Evolutionary conservation across 129 eudicot species (phyloP).

Genomic region (Daucus carota): DNA sequence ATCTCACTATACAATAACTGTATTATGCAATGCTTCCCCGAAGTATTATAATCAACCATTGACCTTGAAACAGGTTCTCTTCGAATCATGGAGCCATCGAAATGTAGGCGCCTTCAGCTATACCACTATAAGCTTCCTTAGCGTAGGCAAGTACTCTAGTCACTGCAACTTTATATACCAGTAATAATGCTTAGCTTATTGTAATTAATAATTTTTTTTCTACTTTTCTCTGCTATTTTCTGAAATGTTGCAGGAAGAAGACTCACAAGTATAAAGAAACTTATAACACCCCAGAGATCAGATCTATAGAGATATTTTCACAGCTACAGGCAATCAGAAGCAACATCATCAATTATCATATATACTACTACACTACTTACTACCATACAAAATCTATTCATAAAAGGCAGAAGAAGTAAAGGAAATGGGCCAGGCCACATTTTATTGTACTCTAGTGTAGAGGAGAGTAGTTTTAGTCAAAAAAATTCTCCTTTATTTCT

Average conservation of each 20-base stretch:
- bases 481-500: slow-evolving; percentile 6
- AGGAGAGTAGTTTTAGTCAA: slow-evolving; percentile 4
- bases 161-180: too few species aligned
- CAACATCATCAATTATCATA: slow-evolving; percentile 11
- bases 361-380: slow-evolving; percentile 33
- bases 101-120: slow-evolving; percentile 36
- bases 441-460: slow-evolving; percentile 22
- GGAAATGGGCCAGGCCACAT: slow-evolving; percentile 20
- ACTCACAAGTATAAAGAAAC: slow-evolving; percentile 31
- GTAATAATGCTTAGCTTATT: background rate
- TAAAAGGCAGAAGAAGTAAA: slow-evolving; percentile 24
- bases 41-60: background rate
- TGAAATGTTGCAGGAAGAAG: slow-evolving; percentile 37
- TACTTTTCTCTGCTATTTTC: background rate
- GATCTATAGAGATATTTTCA: slow-evolving; percentile 24
- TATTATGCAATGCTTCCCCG: background rate
- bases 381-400: slow-evolving; percentile 27
- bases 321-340: slow-evolving; percentile 14
- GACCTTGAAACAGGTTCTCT: slow-evolving; percentile 42
- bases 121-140: slow-evolving; percentile 37
- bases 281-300: slow-evolving; percentile 27
- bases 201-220: background rate
- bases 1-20: background rate
- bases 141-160: slow-evolving; percentile 29
- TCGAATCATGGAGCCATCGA: slow-evolving; percentile 76